phyloP scores from a whole-genome alignment of 495 filamentous ascomycete genomes.

The Rostrohypoxylon terebratum region DNA sequence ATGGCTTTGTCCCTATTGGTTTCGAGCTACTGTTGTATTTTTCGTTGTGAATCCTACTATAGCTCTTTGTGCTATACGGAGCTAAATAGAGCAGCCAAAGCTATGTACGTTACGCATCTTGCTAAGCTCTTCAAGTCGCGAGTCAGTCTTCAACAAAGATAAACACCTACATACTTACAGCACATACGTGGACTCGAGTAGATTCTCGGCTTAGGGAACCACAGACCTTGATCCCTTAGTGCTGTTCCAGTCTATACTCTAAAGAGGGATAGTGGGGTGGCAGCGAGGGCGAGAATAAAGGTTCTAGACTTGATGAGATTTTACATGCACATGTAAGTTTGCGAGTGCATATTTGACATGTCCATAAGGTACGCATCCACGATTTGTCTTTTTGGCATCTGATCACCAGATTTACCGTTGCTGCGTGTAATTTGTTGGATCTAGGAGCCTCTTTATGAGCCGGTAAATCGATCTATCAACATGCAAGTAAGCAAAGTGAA shows the following conservation, averaged over 20 bases:
- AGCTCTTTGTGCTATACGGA: constrained; percentile 3
- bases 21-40: constrained; percentile 9
- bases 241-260: not conserved
- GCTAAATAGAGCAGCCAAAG: not conserved
- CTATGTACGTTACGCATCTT: constrained; percentile 11
- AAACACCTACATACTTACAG: no score
- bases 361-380: constrained; percentile 15
- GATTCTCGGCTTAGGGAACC: constrained; percentile 4
- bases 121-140: not conserved
- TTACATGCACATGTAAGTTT: constrained; percentile 4
- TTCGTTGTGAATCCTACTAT: constrained; percentile 16
- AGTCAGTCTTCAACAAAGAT: constrained; percentile 12
- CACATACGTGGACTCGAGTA: not conserved
- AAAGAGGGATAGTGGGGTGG: constrained; percentile 14
- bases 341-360: not conserved
- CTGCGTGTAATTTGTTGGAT: constrained; percentile 18
- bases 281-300: constrained; percentile 3
- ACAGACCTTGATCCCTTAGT: constrained; percentile 22
- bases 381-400: constrained; percentile 20
- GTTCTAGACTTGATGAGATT: constrained; percentile 18
- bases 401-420: constrained; percentile 28
- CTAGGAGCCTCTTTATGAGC: constrained; percentile 10
- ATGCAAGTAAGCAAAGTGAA: constrained; percentile 21
- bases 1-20: constrained; percentile 39
- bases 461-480: constrained; percentile 26